These are phyloP conservation scores for Phytophthora ohioensis DNA, from an alignment of 352 stramenopile species.

Conservation along the genomic window DNA sequence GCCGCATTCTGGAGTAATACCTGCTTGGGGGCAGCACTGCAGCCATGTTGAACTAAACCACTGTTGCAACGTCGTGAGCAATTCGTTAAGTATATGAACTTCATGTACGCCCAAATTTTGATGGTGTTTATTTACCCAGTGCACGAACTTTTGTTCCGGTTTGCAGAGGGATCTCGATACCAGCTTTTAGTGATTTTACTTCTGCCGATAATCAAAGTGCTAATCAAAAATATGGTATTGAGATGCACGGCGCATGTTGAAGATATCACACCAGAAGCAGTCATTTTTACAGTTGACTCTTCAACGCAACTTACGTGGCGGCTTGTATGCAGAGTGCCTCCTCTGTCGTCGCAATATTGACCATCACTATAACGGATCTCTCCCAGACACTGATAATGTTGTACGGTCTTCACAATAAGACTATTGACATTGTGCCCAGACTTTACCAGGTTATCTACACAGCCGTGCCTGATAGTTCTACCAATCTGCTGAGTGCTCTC, in stretches of 20 bases:
- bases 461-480: neutral
- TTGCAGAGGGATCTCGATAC: constrained; percentile 12
- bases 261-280: constrained; percentile 30
- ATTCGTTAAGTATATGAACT: constrained; percentile 25
- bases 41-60: neutral
- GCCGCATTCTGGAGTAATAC: neutral
- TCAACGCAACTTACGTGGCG: constrained; percentile 37
- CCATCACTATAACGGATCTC: constrained; percentile 23
- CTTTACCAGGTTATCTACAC: neutral
- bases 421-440: neutral
- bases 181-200: too few species aligned
- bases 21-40: neutral
- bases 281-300: constrained; percentile 40
- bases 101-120: constrained; percentile 15
- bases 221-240: constrained; percentile 37
- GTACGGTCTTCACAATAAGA: constrained; percentile 15
- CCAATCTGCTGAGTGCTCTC: constrained; percentile 3
- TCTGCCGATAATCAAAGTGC: constrained; percentile 41
- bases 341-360: constrained; percentile 10
- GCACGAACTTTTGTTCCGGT: constrained; percentile 27
- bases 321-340: constrained; percentile 35
- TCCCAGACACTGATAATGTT: constrained; percentile 24
- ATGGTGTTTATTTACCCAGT: constrained; percentile 35
- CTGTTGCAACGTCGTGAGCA: constrained; percentile 8
- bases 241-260: constrained; percentile 21